Percentiles rank a stretch among this genome's conserved stretches.
These are phyloP conservation scores for Teratosphaeriaceae sp. DNA, from an alignment of 2,329 filamentous ascomycete genomes.

Conservation along the genomic window DNA sequence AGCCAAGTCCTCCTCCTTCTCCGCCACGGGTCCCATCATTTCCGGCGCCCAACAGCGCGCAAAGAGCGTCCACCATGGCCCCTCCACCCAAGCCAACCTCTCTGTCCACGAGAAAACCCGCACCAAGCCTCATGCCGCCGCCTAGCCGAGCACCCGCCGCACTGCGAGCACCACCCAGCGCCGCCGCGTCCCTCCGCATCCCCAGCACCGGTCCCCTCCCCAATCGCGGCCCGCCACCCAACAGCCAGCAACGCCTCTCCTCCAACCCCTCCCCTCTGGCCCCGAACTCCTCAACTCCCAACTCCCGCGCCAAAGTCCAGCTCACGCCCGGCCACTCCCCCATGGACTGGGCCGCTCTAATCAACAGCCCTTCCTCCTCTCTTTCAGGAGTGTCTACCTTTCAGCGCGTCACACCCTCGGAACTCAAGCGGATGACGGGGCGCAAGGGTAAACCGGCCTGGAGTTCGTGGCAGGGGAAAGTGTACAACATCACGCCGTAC, in stretches of 20 bases:
- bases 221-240: slow-evolving; percentile 35
- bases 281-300: slow-evolving; percentile 34
- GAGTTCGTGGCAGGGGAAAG: slow-evolving; percentile 81
- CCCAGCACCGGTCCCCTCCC: slow-evolving; percentile 44
- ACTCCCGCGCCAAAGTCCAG: slow-evolving; percentile 57
- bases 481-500: slow-evolving; percentile 93
- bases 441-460: slow-evolving; percentile 77
- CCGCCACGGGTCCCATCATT: slow-evolving; percentile 33
- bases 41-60: slow-evolving; percentile 41
- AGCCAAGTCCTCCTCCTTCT: slow-evolving; percentile 14
- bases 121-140: slow-evolving; percentile 23
- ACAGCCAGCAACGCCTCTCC: slow-evolving; percentile 32
- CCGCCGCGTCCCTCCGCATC: slow-evolving; percentile 34
- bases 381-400: slow-evolving; percentile 45
- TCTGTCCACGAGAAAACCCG: slow-evolving; percentile 10
- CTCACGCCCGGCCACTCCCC: slow-evolving; percentile 89
- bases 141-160: slow-evolving; percentile 14
- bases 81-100: slow-evolving; percentile 29
- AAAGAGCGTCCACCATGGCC: slow-evolving; percentile 35
- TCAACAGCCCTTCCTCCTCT: slow-evolving; percentile 40
- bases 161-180: slow-evolving; percentile 13
- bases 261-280: no score
- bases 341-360: slow-evolving; percentile 88
- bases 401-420: slow-evolving; percentile 71
- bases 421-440: slow-evolving; percentile 72